These are phyloP conservation scores for Lunularia cruciata DNA, from an alignment of 225 moss, liverwort and hornwort species.

Conservation along the genomic window DNA sequence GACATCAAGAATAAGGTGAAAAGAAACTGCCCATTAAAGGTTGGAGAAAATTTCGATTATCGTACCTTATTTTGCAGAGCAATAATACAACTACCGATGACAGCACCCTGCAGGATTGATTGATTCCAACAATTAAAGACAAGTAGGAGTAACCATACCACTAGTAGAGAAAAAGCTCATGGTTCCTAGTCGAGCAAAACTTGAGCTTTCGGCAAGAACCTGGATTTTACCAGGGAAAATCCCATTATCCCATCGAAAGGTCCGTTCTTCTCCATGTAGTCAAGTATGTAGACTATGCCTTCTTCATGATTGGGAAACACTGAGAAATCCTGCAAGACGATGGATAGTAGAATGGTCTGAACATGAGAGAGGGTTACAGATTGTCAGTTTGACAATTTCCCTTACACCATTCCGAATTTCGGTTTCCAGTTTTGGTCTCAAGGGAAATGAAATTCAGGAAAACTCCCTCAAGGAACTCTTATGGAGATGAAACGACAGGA, in stretches of 20 bases:
- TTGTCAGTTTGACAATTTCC: too few species aligned
- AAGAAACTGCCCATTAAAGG: neutral
- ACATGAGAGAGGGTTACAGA: neutral
- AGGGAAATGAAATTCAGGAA: too few species aligned
- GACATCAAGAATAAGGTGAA: too few species aligned
- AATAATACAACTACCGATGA: neutral
- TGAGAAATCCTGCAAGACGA: constrained; percentile 51
- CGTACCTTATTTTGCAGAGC: constrained; percentile 15
- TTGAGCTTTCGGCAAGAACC: too few species aligned
- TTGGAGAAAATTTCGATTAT: neutral
- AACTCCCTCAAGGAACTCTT: neutral
- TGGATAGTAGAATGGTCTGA: too few species aligned
- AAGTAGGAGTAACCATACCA: too few species aligned
- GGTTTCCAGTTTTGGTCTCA: too few species aligned
- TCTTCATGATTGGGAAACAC: constrained; percentile 63
- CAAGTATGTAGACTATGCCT: constrained; percentile 51
- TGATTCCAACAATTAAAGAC: neutral
- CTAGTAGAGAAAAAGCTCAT: too few species aligned
- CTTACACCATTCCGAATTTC: too few species aligned
- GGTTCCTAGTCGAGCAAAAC: too few species aligned
- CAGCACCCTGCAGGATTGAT: neutral
- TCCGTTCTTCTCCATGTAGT: constrained; percentile 81
- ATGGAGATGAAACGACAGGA: too few species aligned
- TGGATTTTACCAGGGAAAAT: constrained; percentile 89
- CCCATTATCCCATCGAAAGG: constrained; percentile 87